Conservation (phyloP, 164 flowering plant genomes). For the Macadamia tetraphylla region DNA sequence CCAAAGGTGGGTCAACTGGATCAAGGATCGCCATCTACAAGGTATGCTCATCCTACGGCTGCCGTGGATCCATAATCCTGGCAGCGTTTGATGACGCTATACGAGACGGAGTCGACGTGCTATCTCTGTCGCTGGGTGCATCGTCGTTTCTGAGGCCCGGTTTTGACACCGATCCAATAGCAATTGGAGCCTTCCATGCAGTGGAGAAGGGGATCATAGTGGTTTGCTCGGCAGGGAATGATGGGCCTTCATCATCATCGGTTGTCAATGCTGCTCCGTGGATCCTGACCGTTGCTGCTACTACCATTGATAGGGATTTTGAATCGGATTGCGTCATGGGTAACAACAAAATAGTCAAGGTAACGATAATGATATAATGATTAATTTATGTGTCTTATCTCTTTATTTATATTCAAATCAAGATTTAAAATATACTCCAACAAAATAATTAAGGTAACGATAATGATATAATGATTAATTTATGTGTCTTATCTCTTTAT, state of each 20-base stretch:
- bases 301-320: conserved; percentile 32
- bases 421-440: neutral
- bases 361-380: neutral
- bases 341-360: conserved; percentile 51
- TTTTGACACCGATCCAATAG: conserved; percentile 49
- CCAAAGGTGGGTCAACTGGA: conserved; percentile 62
- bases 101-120: conserved; percentile 60
- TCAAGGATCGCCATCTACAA: conserved; percentile 62
- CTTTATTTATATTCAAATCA: neutral
- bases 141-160: conserved; percentile 19
- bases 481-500: neutral
- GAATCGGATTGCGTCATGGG: conserved; percentile 25
- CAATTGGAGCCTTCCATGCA: conserved; percentile 81
- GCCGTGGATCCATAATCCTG: conserved; percentile 54
- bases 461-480: no score
- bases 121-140: conserved; percentile 58
- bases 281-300: conserved; percentile 58
- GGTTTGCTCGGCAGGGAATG: conserved; percentile 79
- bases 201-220: conserved; percentile 58
- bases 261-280: conserved; percentile 77
- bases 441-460: neutral
- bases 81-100: conserved; percentile 77
- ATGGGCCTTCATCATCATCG: conserved; percentile 38
- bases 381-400: no score
- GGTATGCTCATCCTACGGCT: conserved; percentile 48